These are phyloP conservation scores for Alternaria infectoria DNA, from an alignment of 2,329 filamentous ascomycete genomes.

Conservation along the genomic window DNA sequence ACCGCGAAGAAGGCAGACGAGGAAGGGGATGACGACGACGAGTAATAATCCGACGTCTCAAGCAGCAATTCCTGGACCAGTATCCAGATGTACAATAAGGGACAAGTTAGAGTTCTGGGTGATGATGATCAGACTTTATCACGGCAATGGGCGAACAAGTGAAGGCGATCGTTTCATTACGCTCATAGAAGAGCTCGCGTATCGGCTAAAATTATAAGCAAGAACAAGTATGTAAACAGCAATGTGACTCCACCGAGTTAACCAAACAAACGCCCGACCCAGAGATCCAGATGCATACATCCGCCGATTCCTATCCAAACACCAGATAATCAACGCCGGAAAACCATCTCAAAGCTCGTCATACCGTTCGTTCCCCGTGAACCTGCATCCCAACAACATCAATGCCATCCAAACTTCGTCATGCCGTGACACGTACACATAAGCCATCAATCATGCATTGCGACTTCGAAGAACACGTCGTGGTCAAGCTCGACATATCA, in stretches of 20 bases:
- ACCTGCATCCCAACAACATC: neutral
- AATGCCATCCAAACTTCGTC: neutral
- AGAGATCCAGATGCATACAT: neutral
- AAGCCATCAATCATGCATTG: neutral
- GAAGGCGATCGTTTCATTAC: neutral
- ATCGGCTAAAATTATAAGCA: neutral
- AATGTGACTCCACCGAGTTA: neutral
- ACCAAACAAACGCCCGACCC: neutral
- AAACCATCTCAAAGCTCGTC: neutral
- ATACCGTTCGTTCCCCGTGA: neutral
- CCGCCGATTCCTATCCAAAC: neutral
- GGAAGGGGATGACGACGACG: neutral
- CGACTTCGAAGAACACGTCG: neutral
- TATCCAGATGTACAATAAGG: neutral
- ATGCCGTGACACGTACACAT: neutral
- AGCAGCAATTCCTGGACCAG: too few species aligned
- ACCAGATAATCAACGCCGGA: neutral
- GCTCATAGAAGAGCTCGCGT: neutral
- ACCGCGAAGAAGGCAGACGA: neutral
- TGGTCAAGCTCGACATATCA: constrained; percentile 3
- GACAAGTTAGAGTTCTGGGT: neutral
- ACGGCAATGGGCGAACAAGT: neutral
- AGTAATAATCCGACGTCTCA: neutral
- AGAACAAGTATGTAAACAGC: neutral
- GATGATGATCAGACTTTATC: too few species aligned